A percentile compares a stretch with the other conserved stretches of the same genome.
Conservation (phyloP, 2,329 filamentous ascomycete genomes). For the Zymoseptoria passerinii region DNA sequence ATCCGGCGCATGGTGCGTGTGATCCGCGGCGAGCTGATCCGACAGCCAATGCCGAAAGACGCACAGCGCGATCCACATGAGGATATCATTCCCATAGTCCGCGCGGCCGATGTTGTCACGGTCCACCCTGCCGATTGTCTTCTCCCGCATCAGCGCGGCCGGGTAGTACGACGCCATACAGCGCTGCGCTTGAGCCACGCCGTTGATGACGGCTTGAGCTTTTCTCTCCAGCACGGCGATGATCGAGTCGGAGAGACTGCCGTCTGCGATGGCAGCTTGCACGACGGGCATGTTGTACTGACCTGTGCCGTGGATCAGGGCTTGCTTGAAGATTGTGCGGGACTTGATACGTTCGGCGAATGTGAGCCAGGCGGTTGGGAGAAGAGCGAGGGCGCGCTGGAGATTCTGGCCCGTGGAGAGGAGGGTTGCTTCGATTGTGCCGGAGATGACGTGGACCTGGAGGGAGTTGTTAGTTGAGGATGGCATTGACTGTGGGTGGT, state of each 20-base stretch:
- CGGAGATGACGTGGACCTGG: constrained; percentile 32
- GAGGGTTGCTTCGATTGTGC: constrained; percentile 41
- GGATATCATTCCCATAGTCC: constrained; percentile 41
- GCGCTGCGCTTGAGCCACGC: constrained; percentile 22
- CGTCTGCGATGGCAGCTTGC: constrained; percentile 16
- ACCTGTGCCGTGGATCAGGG: constrained; percentile 38
- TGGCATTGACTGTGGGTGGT: not conserved
- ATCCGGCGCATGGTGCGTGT: constrained; percentile 34
- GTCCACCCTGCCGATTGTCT: constrained; percentile 22
- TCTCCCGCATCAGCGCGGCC: constrained; percentile 19
- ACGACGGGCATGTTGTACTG: constrained; percentile 29
- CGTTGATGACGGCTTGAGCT: constrained; percentile 22
- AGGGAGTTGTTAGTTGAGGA: constrained; percentile 1
- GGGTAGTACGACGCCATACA: constrained; percentile 32
- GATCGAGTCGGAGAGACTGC: constrained; percentile 17
- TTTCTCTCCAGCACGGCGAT: constrained; percentile 26
- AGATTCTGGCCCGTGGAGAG: constrained; percentile 40
- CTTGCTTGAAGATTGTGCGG: constrained; percentile 39
- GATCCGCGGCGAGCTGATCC: constrained; percentile 33
- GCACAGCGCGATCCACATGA: constrained; percentile 43
- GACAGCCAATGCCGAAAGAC: constrained; percentile 43
- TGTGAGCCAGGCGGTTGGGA: constrained; percentile 40
- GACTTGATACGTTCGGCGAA: constrained; percentile 40
- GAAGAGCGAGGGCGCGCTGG: constrained; percentile 36
- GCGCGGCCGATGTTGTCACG: constrained; percentile 32